Conservation (phyloP, 2,329 filamentous ascomycete genomes). For the Ascochyta lentis region DNA sequence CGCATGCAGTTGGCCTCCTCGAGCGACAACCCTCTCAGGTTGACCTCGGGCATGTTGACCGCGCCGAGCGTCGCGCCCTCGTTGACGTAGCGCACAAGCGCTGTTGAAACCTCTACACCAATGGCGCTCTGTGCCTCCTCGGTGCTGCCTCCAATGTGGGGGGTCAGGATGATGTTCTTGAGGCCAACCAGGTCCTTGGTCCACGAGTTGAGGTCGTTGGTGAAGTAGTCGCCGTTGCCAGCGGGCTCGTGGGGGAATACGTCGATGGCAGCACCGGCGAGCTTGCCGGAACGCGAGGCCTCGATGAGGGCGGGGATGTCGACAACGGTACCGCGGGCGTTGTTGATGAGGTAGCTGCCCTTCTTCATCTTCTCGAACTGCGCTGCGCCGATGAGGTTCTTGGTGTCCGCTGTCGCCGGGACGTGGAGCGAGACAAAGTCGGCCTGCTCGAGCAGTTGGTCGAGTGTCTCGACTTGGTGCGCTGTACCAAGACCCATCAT, state of each 20-base stretch:
- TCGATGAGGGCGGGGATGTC: constrained; percentile 92
- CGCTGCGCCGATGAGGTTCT: constrained; percentile 82
- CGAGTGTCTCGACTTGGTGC: constrained; percentile 78
- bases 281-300: constrained; percentile 81
- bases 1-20: constrained; percentile 90
- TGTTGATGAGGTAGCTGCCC: constrained; percentile 94
- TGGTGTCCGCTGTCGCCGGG: constrained; percentile 90
- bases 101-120: constrained; percentile 87
- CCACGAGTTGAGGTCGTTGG: constrained; percentile 80
- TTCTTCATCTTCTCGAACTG: constrained; percentile 90
- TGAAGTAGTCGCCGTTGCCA: constrained; percentile 96
- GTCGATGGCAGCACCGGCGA: constrained; percentile 94
- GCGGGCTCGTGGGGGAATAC: constrained; percentile 94
- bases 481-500: constrained; percentile 93
- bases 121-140: constrained; percentile 98
- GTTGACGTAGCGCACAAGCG: constrained; percentile 93
- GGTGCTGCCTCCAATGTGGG: constrained; percentile 96
- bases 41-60: constrained; percentile 96
- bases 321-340: constrained; percentile 89
- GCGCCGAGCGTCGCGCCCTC: constrained; percentile 89
- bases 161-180: constrained; percentile 93
- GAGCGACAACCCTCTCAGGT: constrained; percentile 84
- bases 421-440: constrained; percentile 97
- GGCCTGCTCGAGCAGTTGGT: constrained; percentile 76
- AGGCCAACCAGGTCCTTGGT: constrained; percentile 82